Base-by-base conservation (phyloP, 306 rosid genomes). In the Cyamopsis tetragonoloba region DNA sequence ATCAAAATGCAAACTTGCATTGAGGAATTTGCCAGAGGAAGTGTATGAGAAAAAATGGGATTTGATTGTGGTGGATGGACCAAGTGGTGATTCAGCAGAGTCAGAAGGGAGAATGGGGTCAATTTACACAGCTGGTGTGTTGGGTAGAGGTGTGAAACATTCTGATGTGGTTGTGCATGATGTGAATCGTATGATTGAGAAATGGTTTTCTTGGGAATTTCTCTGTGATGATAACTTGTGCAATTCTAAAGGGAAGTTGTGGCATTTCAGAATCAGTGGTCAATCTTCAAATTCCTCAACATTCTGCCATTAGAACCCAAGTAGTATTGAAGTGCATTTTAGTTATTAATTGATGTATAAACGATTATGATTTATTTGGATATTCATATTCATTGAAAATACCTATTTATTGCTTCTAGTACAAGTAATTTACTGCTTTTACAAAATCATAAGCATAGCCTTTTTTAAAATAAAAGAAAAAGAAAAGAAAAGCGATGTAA, bases 121-220 rank as follows among this genome's bases (percentile, higher is more conserved):
- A 27, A 93, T 93, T 34, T 93, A 84, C 71, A 86, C 87, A 30
- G 88, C 91, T 5, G 74, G 93, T 70, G 63, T 88, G 13, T 51
- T 93, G 10, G 98, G 97, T 60, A 89, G 91, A 84, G 71, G 74
- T 11, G 88, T 85, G 49, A 84, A 84, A 24, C 30, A 13, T 69
- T 88, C 95, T 0, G 78, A 86, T 42, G 95, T 89, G 26, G 74
- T 83, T 23, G 89, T 93, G 50, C 96, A 93, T 68, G 90, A 93
- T 56, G 84, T 80, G 13, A 79, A 93, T 78, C 86, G 97, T 30
- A 84, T 54, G 75, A 75, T 93, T 18, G 97, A 93, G 79, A 89
- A 85, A 81, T 88, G 98, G 97, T 93, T 86, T 81, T 93, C 96
- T 42, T 84, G 89, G 96, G 98, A 93, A 79, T 86, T 93, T 59